Evolutionary conservation across 352 stramenopile genomes (phyloP).

Genomic region (Thraustochytrium sp.): DNA sequence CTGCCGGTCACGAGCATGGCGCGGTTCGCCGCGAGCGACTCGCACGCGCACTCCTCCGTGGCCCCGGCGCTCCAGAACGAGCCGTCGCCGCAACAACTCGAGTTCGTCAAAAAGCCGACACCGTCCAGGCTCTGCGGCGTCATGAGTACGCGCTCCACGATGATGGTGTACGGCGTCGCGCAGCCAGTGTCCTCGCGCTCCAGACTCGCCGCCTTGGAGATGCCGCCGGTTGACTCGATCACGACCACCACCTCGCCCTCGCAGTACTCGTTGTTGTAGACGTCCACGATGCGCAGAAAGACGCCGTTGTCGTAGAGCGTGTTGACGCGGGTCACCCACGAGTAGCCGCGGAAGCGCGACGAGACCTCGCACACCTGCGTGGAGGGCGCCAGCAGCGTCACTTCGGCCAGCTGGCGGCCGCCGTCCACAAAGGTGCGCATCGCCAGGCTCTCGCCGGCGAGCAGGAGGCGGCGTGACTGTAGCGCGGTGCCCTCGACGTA

Average conservation of each 20-base stretch:
- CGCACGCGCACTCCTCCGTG: conserved; percentile 13
- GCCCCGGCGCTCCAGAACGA: background rate
- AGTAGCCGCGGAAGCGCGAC: background rate
- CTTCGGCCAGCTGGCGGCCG: background rate
- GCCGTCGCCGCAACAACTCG: background rate
- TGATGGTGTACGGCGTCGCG: background rate
- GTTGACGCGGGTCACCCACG: background rate
- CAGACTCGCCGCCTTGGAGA: background rate
- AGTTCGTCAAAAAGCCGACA: background rate
- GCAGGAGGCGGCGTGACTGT: background rate
- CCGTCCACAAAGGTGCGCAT: background rate
- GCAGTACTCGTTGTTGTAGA: conserved; percentile 23
- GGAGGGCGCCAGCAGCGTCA: background rate
- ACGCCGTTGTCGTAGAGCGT: background rate
- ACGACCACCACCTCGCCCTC: background rate
- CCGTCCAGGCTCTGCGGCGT: conserved; percentile 6
- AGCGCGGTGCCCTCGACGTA: background rate
- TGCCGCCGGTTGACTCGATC: background rate
- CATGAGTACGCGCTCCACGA: background rate
- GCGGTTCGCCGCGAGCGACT: background rate
- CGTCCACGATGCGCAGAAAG: background rate
- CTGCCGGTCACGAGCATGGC: background rate
- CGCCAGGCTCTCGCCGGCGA: background rate
- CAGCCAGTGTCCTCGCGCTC: background rate
- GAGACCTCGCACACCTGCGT: background rate